phyloP scores from a whole-genome alignment of 1,284 basidiomycete genomes.

The Puccinia coronata region DNA sequence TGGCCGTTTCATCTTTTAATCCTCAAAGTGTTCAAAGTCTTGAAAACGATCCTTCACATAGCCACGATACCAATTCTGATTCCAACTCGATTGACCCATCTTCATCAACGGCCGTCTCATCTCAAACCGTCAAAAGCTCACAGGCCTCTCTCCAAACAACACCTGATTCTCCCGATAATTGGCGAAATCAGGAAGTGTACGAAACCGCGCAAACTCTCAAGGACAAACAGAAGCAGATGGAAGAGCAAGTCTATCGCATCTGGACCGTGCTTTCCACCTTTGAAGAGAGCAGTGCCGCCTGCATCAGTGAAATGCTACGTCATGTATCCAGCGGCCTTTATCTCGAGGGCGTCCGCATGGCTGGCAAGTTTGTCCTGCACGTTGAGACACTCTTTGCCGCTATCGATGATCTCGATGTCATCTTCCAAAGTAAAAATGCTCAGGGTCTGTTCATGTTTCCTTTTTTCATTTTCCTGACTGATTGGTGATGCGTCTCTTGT shows the following conservation, averaged over 20 bases:
- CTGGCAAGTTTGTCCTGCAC: slow-evolving; percentile 96
- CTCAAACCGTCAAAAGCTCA: slow-evolving; percentile 26
- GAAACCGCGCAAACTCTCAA: slow-evolving; percentile 83
- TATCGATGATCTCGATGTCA: slow-evolving; percentile 91
- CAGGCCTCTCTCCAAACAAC: slow-evolving; percentile 10
- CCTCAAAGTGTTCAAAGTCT: slow-evolving; percentile 54
- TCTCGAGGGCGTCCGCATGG: slow-evolving; percentile 94
- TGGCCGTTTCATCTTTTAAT: slow-evolving; percentile 68
- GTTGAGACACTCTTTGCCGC: slow-evolving; percentile 97
- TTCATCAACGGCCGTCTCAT: slow-evolving; percentile 41
- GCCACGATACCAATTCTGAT: slow-evolving; percentile 52
- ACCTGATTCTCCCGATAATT: slow-evolving; percentile 52
- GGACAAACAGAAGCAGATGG: slow-evolving; percentile 90
- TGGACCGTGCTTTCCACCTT: slow-evolving; percentile 99
- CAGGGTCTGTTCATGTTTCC: slow-evolving; percentile 69
- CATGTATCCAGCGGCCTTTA: slow-evolving; percentile 96
- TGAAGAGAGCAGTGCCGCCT: slow-evolving; percentile 97
- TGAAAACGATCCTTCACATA: slow-evolving; percentile 31
- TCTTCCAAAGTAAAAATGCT: slow-evolving; percentile 76
- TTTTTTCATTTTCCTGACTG: not conserved
- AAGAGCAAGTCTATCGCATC: slow-evolving; percentile 95
- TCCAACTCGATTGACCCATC: slow-evolving; percentile 52
- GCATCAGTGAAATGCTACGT: slow-evolving; percentile 97
- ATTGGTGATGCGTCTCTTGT: not conserved
- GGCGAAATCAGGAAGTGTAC: slow-evolving; percentile 66